Conservation (phyloP, 2,329 filamentous ascomycete genomes). For the Tolypocladium capitatum region DNA sequence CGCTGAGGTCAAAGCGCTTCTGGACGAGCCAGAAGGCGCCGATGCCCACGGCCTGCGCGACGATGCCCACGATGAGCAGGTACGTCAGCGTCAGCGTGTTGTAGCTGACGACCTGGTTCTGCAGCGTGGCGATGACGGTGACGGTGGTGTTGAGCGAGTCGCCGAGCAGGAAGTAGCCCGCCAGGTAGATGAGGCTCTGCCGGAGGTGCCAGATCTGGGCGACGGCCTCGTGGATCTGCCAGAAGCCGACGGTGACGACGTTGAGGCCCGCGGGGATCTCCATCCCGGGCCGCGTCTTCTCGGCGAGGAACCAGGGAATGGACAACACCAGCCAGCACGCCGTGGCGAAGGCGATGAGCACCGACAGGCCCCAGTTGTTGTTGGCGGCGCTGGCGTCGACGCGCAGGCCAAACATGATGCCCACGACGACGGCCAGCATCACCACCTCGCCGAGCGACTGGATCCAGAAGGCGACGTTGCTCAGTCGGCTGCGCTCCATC, state of each 20-base stretch:
- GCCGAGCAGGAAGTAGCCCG: slow-evolving; percentile 56
- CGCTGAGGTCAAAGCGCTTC: slow-evolving; percentile 41
- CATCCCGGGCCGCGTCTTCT: slow-evolving; percentile 49
- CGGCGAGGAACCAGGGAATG: slow-evolving; percentile 53
- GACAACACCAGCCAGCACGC: slow-evolving; percentile 51
- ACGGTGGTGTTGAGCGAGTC: slow-evolving; percentile 59
- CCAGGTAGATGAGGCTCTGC: slow-evolving; percentile 52
- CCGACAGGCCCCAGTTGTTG: slow-evolving; percentile 54
- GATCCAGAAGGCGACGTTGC: slow-evolving; percentile 51
- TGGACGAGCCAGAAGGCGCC: slow-evolving; percentile 49
- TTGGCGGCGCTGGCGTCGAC: slow-evolving; percentile 44
- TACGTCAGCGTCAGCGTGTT: slow-evolving; percentile 53
- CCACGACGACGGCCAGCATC: slow-evolving; percentile 51
- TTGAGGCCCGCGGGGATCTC: slow-evolving; percentile 23
- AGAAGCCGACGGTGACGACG: slow-evolving; percentile 45
- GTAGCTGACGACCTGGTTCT: slow-evolving; percentile 52
- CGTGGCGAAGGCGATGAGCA: slow-evolving; percentile 51
- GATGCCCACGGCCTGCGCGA: slow-evolving; percentile 49
- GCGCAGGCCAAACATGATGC: slow-evolving; percentile 46
- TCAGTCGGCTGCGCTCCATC: slow-evolving; percentile 49
- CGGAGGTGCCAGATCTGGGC: slow-evolving; percentile 50
- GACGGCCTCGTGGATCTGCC: slow-evolving; percentile 45
- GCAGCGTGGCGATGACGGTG: slow-evolving; percentile 52
- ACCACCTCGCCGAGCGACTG: slow-evolving; percentile 49
- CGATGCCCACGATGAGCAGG: slow-evolving; percentile 52